Evolutionary conservation across 1,139 yeast species (phyloP).

Genomic region (Yamadazyma triangularis): DNA sequence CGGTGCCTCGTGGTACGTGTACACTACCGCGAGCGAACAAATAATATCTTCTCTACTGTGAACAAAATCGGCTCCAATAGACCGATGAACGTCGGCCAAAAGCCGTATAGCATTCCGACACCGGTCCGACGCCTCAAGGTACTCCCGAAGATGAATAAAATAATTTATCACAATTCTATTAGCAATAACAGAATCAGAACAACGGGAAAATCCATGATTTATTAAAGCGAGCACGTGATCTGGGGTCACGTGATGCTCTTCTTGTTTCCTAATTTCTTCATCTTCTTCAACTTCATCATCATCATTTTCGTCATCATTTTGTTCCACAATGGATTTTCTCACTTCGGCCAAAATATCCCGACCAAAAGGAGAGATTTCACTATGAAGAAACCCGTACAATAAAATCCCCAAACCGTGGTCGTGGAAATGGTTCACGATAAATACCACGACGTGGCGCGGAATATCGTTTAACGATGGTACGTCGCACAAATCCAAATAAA

Average conservation of each 20-base stretch:
- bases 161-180: slow-evolving; percentile 62
- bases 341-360: slow-evolving; percentile 15
- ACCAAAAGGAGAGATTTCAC: slow-evolving; percentile 65
- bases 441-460: slow-evolving; percentile 42
- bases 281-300: slow-evolving; percentile 10
- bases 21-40: slow-evolving; percentile 67
- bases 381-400: slow-evolving; percentile 53
- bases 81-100: slow-evolving; percentile 45
- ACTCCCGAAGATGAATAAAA: slow-evolving; percentile 59
- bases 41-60: slow-evolving; percentile 58
- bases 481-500: slow-evolving; percentile 77
- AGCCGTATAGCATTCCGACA: slow-evolving; percentile 61
- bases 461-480: slow-evolving; percentile 43
- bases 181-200: slow-evolving; percentile 53
- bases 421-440: slow-evolving; percentile 55
- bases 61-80: slow-evolving; percentile 42
- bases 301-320: slow-evolving; percentile 15
- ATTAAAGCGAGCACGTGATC: slow-evolving; percentile 53
- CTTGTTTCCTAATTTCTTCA: slow-evolving; percentile 9
- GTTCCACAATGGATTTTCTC: slow-evolving; percentile 9
- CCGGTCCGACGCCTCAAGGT: slow-evolving; percentile 54
- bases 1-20: slow-evolving; percentile 86
- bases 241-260: slow-evolving; percentile 25
- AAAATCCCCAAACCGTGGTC: slow-evolving; percentile 61
- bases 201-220: slow-evolving; percentile 47